Evolutionary conservation across 352 stramenopile species (phyloP).

Genomic region (Globisporangium parvum): DNA sequence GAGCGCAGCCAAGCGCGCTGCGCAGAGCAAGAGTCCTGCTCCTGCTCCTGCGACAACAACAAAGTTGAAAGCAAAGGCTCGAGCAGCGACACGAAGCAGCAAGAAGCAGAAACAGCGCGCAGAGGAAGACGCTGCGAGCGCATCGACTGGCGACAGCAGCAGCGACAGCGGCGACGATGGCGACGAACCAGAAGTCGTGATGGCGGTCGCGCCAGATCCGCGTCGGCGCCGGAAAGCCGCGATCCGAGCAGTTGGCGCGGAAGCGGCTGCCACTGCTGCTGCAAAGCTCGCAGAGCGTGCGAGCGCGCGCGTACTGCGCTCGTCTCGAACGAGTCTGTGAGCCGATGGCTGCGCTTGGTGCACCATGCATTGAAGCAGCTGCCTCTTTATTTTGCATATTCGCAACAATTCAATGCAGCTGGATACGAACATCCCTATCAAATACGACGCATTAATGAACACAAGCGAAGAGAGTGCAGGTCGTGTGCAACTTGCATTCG

Average conservation of each 20-base stretch:
- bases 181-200: slow-evolving; percentile 21
- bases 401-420: not conserved
- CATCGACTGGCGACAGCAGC: not conserved
- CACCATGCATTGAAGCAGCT: too few relatives aligned
- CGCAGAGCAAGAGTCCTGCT: slow-evolving; percentile 7
- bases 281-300: slow-evolving; percentile 24
- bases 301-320: slow-evolving; percentile 31
- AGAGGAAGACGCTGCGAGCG: not conserved
- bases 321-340: slow-evolving; percentile 2
- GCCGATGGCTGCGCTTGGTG: not conserved
- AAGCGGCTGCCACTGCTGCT: slow-evolving; percentile 52
- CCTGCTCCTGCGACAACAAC: not conserved
- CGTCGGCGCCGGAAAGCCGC: slow-evolving; percentile 44
- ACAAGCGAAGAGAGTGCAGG: not conserved
- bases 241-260: slow-evolving; percentile 45
- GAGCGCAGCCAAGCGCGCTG: not conserved
- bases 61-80: not conserved
- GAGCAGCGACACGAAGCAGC: not conserved
- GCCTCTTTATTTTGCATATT: too few relatives aligned
- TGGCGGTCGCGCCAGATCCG: slow-evolving; percentile 17
- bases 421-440: too few relatives aligned
- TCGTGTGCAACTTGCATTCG: not conserved
- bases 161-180: slow-evolving; percentile 11
- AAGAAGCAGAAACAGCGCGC: slow-evolving; percentile 3
- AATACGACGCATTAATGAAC: too few relatives aligned